Percentiles rank a stretch among this genome's conserved stretches.
Conservation (phyloP, 176 grass and related monocot genomes). For the Bothriochloa decipiens region DNA sequence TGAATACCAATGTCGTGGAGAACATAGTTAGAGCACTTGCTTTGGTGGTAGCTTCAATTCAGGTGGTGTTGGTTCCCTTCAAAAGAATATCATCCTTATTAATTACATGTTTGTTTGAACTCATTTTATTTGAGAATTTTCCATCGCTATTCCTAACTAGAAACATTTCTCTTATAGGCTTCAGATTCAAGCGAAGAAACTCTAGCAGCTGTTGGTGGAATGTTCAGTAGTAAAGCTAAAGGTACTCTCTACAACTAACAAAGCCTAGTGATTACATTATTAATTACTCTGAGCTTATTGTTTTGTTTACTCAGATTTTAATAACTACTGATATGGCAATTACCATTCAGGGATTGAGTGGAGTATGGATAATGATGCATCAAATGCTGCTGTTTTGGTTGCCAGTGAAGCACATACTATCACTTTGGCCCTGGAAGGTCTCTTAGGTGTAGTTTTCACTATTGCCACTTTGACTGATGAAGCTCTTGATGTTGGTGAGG, state of each 20-base stretch:
- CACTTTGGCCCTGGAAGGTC: constrained; percentile 91
- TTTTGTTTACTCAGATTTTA: constrained; percentile 6
- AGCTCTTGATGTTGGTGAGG: constrained; percentile 88
- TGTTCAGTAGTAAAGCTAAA: constrained; percentile 99
- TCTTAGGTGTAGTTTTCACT: constrained; percentile 97
- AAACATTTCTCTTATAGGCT: constrained; percentile 61
- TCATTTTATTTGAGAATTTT: neutral
- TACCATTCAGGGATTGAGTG: constrained; percentile 83
- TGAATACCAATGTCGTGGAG: constrained; percentile 98
- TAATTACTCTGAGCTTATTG: constrained; percentile 24
- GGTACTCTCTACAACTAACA: constrained; percentile 53
- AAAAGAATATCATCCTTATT: no score
- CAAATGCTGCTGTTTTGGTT: constrained; percentile 96
- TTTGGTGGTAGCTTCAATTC: constrained; percentile 85
- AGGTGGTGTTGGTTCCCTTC: constrained; percentile 73
- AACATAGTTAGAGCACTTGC: constrained; percentile 95
- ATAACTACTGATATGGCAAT: constrained; percentile 5
- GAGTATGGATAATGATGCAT: constrained; percentile 98
- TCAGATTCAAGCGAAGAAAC: constrained; percentile 96
- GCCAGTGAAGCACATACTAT: constrained; percentile 99
- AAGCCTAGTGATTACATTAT: constrained; percentile 24
- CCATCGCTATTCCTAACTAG: constrained; percentile 22
- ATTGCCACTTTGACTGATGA: constrained; percentile 98
- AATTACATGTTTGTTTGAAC: no score
- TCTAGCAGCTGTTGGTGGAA: constrained; percentile 92